Percentiles rank a stretch among this genome's conserved stretches.
Conservation (phyloP, 2,329 filamentous ascomycete genomes). For the Penicillium sp. region DNA sequence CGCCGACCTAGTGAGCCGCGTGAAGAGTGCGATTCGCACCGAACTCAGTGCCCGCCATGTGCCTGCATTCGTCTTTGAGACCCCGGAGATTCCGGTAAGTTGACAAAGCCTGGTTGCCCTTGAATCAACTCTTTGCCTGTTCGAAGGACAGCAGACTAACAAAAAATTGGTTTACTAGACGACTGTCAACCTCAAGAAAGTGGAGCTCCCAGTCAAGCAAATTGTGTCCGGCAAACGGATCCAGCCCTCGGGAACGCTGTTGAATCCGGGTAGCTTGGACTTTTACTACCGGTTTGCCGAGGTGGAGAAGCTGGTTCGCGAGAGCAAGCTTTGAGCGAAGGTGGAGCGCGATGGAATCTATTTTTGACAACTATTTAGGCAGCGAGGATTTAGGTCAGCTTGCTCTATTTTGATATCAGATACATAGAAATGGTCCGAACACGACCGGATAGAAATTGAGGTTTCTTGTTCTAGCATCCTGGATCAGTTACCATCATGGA, state of each 20-base stretch:
- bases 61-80: constrained; percentile 77
- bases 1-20: constrained; percentile 47
- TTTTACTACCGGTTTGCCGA: constrained; percentile 79
- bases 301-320: constrained; percentile 57
- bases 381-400: neutral
- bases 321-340: constrained; percentile 19
- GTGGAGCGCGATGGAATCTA: neutral
- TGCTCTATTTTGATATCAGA: neutral
- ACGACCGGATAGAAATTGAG: neutral
- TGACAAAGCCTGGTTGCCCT: neutral
- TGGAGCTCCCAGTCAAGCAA: constrained; percentile 80
- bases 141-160: constrained; percentile 41
- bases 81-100: constrained; percentile 68
- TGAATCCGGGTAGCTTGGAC: constrained; percentile 73
- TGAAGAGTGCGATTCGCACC: constrained; percentile 65
- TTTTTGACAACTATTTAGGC: neutral
- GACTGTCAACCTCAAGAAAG: constrained; percentile 82
- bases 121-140: neutral
- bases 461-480: neutral
- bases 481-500: neutral
- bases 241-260: constrained; percentile 73
- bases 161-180: constrained; percentile 56
- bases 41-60: constrained; percentile 74
- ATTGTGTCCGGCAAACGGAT: constrained; percentile 75
- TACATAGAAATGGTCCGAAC: neutral